phyloP scores from a whole-genome alignment of 176 grass and related monocot species.

The Panicum miliaceum region DNA sequence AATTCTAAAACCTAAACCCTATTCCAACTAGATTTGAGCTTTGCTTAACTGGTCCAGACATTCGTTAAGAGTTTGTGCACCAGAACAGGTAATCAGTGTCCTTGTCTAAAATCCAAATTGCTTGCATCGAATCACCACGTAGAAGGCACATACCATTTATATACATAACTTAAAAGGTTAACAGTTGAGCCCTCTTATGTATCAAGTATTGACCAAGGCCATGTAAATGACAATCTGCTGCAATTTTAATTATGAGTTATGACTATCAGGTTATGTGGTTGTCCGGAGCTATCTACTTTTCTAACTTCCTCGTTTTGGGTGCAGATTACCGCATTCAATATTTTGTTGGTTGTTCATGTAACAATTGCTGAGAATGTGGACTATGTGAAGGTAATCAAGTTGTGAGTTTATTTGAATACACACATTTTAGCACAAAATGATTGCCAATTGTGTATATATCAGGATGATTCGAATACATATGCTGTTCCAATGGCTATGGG shows the following conservation, averaged over 20 bases:
- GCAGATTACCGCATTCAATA: slow-evolving; percentile 87
- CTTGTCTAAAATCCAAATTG: slow-evolving; percentile 16
- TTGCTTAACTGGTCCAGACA: slow-evolving; percentile 25
- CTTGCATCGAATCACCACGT: neutral
- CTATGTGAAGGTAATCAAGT: slow-evolving; percentile 56
- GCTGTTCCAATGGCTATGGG: slow-evolving; percentile 80
- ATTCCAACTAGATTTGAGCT: slow-evolving; percentile 18
- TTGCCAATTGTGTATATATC: slow-evolving; percentile 22
- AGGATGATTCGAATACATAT: slow-evolving; percentile 91
- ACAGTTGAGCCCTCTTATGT: neutral
- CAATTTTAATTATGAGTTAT: slow-evolving; percentile 7
- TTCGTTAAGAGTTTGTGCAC: neutral
- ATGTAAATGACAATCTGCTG: neutral
- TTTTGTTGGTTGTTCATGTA: slow-evolving; percentile 80
- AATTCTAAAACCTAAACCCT: too few species aligned
- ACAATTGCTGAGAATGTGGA: slow-evolving; percentile 89
- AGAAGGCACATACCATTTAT: neutral
- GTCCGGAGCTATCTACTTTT: neutral
- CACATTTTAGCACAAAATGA: slow-evolving; percentile 8
- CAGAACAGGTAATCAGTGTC: neutral
- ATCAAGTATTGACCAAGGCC: neutral
- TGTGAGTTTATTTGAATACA: slow-evolving; percentile 23
- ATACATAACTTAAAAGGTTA: neutral
- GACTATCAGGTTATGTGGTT: neutral
- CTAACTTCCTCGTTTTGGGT: slow-evolving; percentile 28